Evolutionary conservation across 129 eudicot species (phyloP).

Genomic region (Oenanthe sinensis): DNA sequence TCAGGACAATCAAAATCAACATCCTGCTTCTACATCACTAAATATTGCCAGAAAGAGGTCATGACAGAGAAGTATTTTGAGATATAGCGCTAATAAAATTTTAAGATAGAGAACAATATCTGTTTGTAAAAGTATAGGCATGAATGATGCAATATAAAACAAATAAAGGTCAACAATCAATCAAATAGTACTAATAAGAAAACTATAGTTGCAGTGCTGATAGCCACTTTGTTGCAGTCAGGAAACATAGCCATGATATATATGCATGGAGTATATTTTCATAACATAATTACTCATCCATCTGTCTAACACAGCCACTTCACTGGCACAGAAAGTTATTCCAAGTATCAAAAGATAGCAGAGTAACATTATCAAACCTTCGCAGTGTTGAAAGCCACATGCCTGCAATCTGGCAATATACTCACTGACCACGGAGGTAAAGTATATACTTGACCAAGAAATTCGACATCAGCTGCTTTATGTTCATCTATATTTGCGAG

Average conservation of each 20-base stretch:
- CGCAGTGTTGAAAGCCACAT: conserved; percentile 70
- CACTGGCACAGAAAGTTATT: background rate
- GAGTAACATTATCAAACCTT: conserved; percentile 62
- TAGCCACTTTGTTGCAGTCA: background rate
- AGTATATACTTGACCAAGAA: conserved; percentile 56
- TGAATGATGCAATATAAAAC: background rate
- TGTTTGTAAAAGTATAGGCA: background rate
- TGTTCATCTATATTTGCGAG: conserved; percentile 93
- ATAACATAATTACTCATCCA: background rate
- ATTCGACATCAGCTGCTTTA: conserved; percentile 41
- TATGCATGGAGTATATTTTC: background rate
- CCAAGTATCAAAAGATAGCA: background rate
- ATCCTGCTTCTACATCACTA: background rate
- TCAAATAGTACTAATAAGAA: background rate
- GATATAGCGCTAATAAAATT: background rate
- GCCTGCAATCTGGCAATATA: conserved; percentile 87
- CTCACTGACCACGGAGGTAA: conserved; percentile 99
- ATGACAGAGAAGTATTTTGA: background rate
- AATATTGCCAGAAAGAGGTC: background rate
- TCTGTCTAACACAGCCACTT: background rate
- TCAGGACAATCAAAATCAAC: background rate
- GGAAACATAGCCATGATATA: background rate
- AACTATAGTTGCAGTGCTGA: background rate
- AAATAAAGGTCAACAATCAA: background rate
- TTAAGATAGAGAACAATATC: background rate